phyloP scores from a whole-genome alignment of 106 monocot genomes.

The Agapanthus africanus region DNA sequence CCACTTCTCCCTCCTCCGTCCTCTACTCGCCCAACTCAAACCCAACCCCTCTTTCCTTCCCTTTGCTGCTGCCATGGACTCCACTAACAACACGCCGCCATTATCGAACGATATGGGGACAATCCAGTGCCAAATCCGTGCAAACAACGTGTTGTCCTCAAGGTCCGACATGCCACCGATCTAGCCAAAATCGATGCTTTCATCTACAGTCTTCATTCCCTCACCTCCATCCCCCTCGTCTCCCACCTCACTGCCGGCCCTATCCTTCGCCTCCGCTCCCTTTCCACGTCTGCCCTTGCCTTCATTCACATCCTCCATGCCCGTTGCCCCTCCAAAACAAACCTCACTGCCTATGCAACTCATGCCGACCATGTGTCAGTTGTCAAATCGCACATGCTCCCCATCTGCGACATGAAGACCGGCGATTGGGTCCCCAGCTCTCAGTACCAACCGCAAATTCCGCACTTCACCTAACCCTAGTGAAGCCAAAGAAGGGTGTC shows the following conservation, averaged over 20 bases:
- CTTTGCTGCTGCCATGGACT: constrained; percentile 12
- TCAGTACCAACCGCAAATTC: constrained; percentile 25
- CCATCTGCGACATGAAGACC: constrained; percentile 73
- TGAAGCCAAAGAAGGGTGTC: constrained; percentile 44
- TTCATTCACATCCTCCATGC: constrained; percentile 81
- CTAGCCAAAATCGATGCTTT: constrained; percentile 42
- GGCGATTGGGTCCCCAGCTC: constrained; percentile 65
- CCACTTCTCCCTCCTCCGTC: too few species aligned
- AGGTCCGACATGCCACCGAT: constrained; percentile 43
- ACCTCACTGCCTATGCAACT: constrained; percentile 59
- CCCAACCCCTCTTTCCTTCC: constrained; percentile 1
- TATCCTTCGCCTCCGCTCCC: constrained; percentile 62
- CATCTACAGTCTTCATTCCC: constrained; percentile 56
- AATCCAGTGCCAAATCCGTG: too few species aligned
- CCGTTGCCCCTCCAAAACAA: constrained; percentile 58
- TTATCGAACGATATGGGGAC: too few species aligned
- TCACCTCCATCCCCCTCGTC: constrained; percentile 46
- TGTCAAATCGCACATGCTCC: constrained; percentile 48
- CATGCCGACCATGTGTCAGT: constrained; percentile 59
- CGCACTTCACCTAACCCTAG: constrained; percentile 50
- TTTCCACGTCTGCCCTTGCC: constrained; percentile 25
- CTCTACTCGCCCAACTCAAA: not conserved
- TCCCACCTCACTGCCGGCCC: constrained; percentile 57
- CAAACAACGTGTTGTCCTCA: constrained; percentile 91
- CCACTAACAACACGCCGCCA: constrained; percentile 13